A percentile compares a stretch with the other conserved stretches of the same genome.
Evolutionary conservation across 73 alveolate genomes (phyloP).

Genomic region (Paramecium pentaurelia): DNA sequence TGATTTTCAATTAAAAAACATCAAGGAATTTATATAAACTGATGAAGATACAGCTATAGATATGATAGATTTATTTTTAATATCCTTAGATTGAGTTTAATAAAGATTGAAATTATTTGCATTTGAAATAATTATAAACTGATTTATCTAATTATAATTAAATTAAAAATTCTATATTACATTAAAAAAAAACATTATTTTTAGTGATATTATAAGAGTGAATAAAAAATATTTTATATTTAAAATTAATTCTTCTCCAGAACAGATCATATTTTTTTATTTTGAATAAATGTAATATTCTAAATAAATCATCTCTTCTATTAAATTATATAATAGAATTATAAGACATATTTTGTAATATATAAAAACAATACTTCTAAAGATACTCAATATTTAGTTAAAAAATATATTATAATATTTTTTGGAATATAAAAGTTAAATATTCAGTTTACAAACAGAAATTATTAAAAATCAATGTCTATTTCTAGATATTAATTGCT

Average conservation of each 20-base stretch:
- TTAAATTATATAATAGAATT: too few species aligned
- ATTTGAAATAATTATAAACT: not conserved
- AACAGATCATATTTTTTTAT: too few species aligned
- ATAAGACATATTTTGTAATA: too few species aligned
- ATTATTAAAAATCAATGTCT: not conserved
- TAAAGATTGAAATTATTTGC: not conserved
- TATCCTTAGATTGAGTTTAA: not conserved
- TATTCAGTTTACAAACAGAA: not conserved
- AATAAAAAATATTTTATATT: too few species aligned
- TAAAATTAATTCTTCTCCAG: too few species aligned
- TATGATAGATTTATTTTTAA: conserved; percentile 16
- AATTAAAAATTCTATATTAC: too few species aligned
- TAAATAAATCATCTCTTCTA: too few species aligned
- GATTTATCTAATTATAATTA: not conserved
- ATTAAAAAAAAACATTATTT: too few species aligned
- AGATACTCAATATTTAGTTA: not conserved
- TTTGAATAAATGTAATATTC: too few species aligned
- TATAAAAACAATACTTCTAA: too few species aligned
- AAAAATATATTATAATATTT: not conserved
- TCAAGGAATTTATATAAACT: not conserved
- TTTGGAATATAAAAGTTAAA: not conserved
- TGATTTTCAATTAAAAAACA: not conserved
- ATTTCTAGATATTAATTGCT: not conserved
- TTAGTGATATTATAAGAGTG: too few species aligned
- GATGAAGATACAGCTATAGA: conserved; percentile 2